These are phyloP conservation scores for Talaromyces wortmannii DNA, from an alignment of 495 filamentous ascomycete genomes.

Conservation along the genomic window DNA sequence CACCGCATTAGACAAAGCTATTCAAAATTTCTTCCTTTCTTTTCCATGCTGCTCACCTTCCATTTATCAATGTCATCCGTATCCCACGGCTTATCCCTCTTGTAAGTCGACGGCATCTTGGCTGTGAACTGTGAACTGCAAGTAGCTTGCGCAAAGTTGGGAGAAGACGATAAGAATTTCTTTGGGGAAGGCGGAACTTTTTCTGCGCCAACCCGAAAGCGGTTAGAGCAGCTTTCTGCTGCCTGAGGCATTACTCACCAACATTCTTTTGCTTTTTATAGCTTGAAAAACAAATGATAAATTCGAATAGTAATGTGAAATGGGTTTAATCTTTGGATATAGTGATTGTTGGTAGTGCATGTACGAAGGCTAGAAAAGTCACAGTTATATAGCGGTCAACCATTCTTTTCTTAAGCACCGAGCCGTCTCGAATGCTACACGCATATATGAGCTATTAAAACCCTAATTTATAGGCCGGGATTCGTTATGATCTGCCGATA, in stretches of 20 bases:
- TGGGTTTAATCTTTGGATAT: no score
- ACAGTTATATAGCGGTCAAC: no score
- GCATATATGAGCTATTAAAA: no score
- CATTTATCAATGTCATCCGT: constrained; percentile 97
- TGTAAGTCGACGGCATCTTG: constrained; percentile 88
- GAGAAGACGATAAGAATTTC: background rate
- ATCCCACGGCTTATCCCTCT: constrained; percentile 95
- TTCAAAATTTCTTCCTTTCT: background rate
- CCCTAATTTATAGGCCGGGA: no score
- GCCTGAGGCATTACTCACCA: background rate
- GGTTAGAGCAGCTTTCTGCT: background rate
- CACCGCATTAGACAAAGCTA: background rate
- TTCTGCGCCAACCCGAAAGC: background rate
- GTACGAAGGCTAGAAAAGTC: no score
- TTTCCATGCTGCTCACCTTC: constrained; percentile 48
- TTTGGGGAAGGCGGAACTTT: constrained; percentile 1
- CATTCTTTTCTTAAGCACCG: no score
- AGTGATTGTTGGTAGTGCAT: no score
- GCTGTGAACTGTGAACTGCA: background rate
- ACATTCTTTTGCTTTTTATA: no score
- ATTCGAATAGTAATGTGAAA: no score
- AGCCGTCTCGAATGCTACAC: no score
- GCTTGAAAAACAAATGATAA: no score
- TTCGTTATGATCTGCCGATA: no score
- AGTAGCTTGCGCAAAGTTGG: background rate